phyloP scores from a whole-genome alignment of 805 yeast genomes.

The Candida tibetensis region DNA sequence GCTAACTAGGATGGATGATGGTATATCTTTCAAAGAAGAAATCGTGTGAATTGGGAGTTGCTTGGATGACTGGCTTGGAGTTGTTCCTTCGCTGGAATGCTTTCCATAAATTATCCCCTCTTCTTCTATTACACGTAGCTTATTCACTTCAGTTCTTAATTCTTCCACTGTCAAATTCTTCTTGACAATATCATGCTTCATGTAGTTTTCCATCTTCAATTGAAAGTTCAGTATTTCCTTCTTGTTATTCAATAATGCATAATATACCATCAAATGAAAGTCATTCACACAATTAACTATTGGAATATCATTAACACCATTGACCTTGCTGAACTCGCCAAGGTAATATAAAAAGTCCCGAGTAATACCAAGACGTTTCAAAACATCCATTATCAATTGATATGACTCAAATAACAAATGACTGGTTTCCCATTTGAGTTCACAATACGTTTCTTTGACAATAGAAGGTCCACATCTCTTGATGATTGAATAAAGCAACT shows the following conservation, averaged over 20 bases:
- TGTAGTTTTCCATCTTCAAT: slow-evolving; percentile 1
- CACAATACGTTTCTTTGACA: slow-evolving; percentile 17
- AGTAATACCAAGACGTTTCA: slow-evolving; percentile 51
- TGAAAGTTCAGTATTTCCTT: slow-evolving; percentile 2
- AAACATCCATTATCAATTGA: slow-evolving; percentile 34
- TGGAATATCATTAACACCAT: slow-evolving; percentile 26
- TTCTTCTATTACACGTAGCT: no score
- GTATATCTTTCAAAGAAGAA: not conserved
- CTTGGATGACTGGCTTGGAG: no score
- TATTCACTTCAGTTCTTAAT: not conserved
- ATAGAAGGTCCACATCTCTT: slow-evolving; percentile 32
- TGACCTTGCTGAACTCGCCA: slow-evolving; percentile 46
- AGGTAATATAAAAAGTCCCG: slow-evolving; percentile 57
- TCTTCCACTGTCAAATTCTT: slow-evolving; percentile 1
- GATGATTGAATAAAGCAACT: slow-evolving; percentile 52
- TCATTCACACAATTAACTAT: slow-evolving; percentile 17
- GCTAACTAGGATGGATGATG: not conserved
- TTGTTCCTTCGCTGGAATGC: no score
- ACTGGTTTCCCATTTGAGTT: slow-evolving; percentile 37
- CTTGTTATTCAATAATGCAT: slow-evolving; percentile 4
- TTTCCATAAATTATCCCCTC: no score
- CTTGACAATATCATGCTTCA: not conserved
- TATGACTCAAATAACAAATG: slow-evolving; percentile 37
- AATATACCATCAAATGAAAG: slow-evolving; percentile 7
- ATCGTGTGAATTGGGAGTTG: not conserved